Percentiles rank a stretch among this genome's conserved stretches.
Evolutionary conservation across 225 moss, liverwort and hornwort genomes (phyloP).

Genomic region (Marchantia polymorpha): DNA sequence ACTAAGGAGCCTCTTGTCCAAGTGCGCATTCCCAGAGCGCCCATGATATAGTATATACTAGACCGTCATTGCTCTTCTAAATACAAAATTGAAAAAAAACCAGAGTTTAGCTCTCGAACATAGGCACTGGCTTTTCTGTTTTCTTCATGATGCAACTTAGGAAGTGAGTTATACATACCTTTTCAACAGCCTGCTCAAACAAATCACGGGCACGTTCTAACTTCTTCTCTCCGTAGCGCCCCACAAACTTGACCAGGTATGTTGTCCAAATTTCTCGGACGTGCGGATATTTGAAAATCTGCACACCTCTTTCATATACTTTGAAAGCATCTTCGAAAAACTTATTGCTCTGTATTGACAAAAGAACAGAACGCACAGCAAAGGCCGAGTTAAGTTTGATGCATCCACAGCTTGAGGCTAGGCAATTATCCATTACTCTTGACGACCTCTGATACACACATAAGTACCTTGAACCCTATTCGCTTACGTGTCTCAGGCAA

Average conservation of each 20-base stretch:
- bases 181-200: conserved; percentile 94
- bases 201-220: conserved; percentile 92
- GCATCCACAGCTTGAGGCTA: too few species aligned
- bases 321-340: conserved; percentile 93
- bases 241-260: conserved; percentile 83
- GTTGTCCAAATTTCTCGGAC: conserved; percentile 97
- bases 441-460: too few species aligned
- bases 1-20: too few species aligned
- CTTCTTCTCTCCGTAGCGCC: conserved; percentile 86
- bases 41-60: too few species aligned
- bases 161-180: conserved; percentile 39
- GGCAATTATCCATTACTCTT: too few species aligned
- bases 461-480: too few species aligned
- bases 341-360: conserved; percentile 65
- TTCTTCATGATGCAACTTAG: not conserved
- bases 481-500: too few species aligned
- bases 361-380: not conserved
- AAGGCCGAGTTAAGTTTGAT: not conserved
- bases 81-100: not conserved
- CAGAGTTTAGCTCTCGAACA: not conserved
- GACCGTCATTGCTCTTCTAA: too few species aligned
- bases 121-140: not conserved
- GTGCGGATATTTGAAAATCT: conserved; percentile 92
- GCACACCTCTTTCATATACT: conserved; percentile 98
- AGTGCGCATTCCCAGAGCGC: too few species aligned